phyloP scores from a whole-genome alignment of 1,139 yeast genomes.

The Suhomyces yuchorum region DNA sequence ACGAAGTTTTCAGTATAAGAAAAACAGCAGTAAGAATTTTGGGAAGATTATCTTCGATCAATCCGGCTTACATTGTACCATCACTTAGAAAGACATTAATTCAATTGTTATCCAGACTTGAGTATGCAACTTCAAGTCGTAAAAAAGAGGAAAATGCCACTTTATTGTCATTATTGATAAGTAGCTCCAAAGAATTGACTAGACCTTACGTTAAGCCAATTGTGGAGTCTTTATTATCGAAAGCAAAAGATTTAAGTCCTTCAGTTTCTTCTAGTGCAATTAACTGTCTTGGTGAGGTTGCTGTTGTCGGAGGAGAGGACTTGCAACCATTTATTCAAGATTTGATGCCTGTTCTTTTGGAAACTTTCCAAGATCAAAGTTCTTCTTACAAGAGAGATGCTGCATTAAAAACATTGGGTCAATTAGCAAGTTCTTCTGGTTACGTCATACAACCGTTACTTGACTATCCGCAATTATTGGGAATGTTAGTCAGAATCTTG shows the following conservation, averaged over 20 bases:
- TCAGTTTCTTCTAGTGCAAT: conserved; percentile 87
- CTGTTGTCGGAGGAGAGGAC: conserved; percentile 88
- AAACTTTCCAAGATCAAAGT: conserved; percentile 89
- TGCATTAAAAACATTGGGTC: conserved; percentile 85
- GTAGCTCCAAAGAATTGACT: conserved; percentile 76
- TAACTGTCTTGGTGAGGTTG: conserved; percentile 84
- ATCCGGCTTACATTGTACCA: conserved; percentile 96
- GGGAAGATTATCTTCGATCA: conserved; percentile 81
- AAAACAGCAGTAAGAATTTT: conserved; percentile 77
- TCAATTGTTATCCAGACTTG: conserved; percentile 81
- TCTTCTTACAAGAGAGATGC: conserved; percentile 85
- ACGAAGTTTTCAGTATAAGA: conserved; percentile 82
- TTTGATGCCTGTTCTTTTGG: conserved; percentile 85
- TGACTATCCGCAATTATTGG: conserved; percentile 87
- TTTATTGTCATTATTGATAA: conserved; percentile 69
- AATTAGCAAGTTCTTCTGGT: conserved; percentile 86
- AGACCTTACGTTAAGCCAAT: conserved; percentile 91
- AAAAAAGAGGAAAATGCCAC: conserved; percentile 88
- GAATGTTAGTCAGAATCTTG: conserved; percentile 76
- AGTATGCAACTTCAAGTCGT: conserved; percentile 73
- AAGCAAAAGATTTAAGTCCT: conserved; percentile 70
- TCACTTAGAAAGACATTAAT: conserved; percentile 83
- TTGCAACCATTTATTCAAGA: conserved; percentile 70
- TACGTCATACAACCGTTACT: conserved; percentile 92
- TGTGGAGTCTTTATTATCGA: conserved; percentile 77